Evolutionary conservation across 2,329 filamentous ascomycete species (phyloP).

Genomic region (Penicillium sp.): DNA sequence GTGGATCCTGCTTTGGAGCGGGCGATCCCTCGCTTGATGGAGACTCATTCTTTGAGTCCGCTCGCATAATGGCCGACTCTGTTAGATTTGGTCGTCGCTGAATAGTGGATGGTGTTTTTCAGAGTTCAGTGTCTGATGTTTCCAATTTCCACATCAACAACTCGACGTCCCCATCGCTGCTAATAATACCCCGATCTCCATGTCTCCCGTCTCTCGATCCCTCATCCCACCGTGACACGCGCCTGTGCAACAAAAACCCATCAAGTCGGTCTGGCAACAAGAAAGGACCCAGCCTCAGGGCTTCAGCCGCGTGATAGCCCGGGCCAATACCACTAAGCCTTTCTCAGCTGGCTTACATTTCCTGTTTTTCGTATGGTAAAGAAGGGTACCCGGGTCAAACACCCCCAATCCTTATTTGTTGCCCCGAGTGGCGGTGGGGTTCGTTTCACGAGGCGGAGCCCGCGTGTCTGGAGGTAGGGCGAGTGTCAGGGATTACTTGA

Average conservation of each 20-base stretch:
- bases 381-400: neutral
- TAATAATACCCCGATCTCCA: neutral
- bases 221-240: constrained; percentile 25
- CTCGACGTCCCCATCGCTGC: neutral
- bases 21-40: constrained; percentile 8
- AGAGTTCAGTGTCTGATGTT: neutral
- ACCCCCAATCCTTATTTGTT: neutral
- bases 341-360: constrained; percentile 6
- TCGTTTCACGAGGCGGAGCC: neutral
- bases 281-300: neutral
- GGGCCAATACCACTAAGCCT: neutral
- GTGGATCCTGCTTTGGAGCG: constrained; percentile 27
- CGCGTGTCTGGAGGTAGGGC: neutral
- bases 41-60: constrained; percentile 4
- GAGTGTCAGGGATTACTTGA: neutral
- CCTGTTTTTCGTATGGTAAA: neutral
- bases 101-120: neutral
- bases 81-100: neutral
- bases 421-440: neutral
- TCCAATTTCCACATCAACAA: neutral
- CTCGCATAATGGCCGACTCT: constrained; percentile 8
- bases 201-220: neutral
- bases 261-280: constrained; percentile 12
- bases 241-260: constrained; percentile 17
- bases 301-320: constrained; percentile 12